Evolutionary conservation across 2,329 filamentous ascomycete genomes (phyloP), one percentile per base, ranked within the genome.

Genomic region (Apiospora aurea): DNA sequence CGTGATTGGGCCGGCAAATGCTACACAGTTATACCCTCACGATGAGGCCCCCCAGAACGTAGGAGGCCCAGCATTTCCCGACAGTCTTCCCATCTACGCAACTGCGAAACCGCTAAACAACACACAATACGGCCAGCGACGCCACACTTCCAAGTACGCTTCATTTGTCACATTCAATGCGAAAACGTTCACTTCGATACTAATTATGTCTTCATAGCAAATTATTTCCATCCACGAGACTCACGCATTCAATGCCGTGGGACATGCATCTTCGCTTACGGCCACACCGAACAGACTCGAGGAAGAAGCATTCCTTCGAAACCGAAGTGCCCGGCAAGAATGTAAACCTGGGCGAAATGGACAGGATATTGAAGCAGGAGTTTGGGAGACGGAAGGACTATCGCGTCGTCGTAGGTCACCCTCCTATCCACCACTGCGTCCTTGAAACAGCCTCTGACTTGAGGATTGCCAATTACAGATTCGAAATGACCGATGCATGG

Each of bases 281-380:
- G 11, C 7, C 29, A 38, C 53, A 38, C 8, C 7, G 53, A 16
- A 8, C 29, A n/a, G 53, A 61, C 24, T 24, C 24, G 8, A 38
- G 21, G 29, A n/a, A 10, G 16, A n/a, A 21, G 16, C 53, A 61
- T n/a, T 21, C 29, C 18, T 38, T 61, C 16, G 53, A 38, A 4
- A 29, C 38, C 16, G 53, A 38, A 4, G 53, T 61, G 29, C 53
- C 53, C 16, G 53, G 53, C 8, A 38, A 26, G 16, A 61, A 61
- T 38, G 53, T 61, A 18, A 61, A 61, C 29, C 29, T 61, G 10
- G 29, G 29, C 29, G 53, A 61, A 21, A 61, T 61, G 53, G 53
- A 61, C 53, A 38, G 3, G 53, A 61, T 61, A 61, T 38, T 61
- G 53, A 61, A 61, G 4, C 38, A 38, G 53, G 53, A 61, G 16